Evolutionary conservation across 441 rosid species (phyloP).

Genomic region (Macaranga tanarius): DNA sequence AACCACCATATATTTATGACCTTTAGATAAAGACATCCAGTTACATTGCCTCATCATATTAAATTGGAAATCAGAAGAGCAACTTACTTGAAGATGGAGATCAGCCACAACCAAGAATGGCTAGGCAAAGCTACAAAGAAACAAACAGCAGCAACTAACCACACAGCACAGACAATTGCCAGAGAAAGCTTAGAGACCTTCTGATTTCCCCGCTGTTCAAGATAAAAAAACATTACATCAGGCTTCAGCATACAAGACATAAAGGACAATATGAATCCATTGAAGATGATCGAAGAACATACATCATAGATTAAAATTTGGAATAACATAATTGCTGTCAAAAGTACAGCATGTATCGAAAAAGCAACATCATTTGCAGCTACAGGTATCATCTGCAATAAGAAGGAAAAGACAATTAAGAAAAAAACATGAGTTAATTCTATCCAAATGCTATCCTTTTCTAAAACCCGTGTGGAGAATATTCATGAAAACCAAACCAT

Average conservation of each 20-base stretch:
- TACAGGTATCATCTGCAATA: slow-evolving; percentile 88
- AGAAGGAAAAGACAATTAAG: slow-evolving; percentile 10
- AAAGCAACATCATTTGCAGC: slow-evolving; percentile 97
- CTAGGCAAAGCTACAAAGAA: slow-evolving; percentile 70
- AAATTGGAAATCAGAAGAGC: neutral
- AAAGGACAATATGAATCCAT: neutral
- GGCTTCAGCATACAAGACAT: neutral
- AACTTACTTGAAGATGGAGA: slow-evolving; percentile 77
- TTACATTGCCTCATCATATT: too few species aligned
- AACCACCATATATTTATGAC: neutral
- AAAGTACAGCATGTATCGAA: slow-evolving; percentile 80
- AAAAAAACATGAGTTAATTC: neutral
- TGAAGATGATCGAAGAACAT: slow-evolving; percentile 26
- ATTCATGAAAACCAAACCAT: neutral
- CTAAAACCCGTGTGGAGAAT: neutral
- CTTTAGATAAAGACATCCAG: neutral
- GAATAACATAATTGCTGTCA: slow-evolving; percentile 63
- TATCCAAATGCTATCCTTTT: neutral
- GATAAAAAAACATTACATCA: slow-evolving; percentile 9
- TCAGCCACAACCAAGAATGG: slow-evolving; percentile 90
- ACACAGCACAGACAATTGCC: slow-evolving; percentile 53
- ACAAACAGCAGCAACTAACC: slow-evolving; percentile 67
- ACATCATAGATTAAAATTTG: slow-evolving; percentile 85
- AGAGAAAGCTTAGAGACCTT: slow-evolving; percentile 67
- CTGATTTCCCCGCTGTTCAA: slow-evolving; percentile 76